Conservation (phyloP, 2,329 filamentous ascomycete genomes). For the Conoideocrella luteorostrata region DNA sequence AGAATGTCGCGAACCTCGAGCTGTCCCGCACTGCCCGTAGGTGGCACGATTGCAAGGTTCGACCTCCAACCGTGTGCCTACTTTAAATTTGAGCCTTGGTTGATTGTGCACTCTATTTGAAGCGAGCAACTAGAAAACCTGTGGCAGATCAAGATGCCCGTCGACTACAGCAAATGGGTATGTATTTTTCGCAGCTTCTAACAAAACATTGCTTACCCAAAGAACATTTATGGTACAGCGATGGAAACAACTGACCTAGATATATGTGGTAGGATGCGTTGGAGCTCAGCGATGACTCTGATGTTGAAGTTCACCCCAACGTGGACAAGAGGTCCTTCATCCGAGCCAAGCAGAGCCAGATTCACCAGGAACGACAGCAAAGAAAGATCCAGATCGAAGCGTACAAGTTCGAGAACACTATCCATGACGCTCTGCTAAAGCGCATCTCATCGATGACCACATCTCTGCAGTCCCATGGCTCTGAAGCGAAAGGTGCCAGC, state of each 20-base stretch:
- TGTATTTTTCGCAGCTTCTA: no score
- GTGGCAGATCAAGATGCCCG: constrained; percentile 41
- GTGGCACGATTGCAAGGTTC: no score
- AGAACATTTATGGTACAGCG: constrained; percentile 1
- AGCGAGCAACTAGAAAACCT: no score
- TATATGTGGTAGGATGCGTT: constrained; percentile 63
- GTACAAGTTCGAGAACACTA: constrained; percentile 82
- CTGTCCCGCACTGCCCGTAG: no score
- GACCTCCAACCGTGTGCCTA: no score
- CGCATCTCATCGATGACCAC: constrained; percentile 76
- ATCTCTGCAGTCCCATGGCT: constrained; percentile 67
- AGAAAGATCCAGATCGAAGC: constrained; percentile 85
- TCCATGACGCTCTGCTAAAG: constrained; percentile 84
- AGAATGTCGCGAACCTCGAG: background rate
- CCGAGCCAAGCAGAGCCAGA: constrained; percentile 94
- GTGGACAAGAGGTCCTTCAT: constrained; percentile 99
- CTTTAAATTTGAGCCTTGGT: no score
- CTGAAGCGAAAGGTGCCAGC: constrained; percentile 48
- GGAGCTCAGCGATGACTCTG: constrained; percentile 96
- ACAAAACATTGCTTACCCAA: no score
- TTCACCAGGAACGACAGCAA: constrained; percentile 82
- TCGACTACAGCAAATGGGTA: constrained; percentile 66
- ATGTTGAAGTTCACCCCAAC: constrained; percentile 97
- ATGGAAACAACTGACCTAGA: no score
- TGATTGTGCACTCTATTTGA: no score